These are phyloP conservation scores for Solanum tacnaense DNA, from an alignment of 257 asterid genomes.

Conservation along the genomic window DNA sequence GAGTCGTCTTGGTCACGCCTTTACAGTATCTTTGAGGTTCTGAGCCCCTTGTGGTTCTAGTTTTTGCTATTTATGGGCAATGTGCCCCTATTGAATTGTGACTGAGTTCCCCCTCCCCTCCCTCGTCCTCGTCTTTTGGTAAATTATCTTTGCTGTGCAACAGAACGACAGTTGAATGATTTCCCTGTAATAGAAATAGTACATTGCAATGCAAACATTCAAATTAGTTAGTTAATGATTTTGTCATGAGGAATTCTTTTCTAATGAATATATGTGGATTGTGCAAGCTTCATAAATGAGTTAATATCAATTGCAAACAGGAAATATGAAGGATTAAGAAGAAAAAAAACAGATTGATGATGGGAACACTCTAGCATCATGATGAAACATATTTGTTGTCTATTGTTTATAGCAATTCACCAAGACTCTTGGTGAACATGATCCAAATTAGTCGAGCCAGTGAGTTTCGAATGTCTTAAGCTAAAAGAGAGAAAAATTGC, in stretches of 20 bases:
- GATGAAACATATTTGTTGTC: neutral
- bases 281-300: neutral
- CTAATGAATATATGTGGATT: neutral
- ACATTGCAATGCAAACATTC: neutral
- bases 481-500: neutral
- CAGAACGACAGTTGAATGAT: neutral
- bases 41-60: slow-evolving; percentile 1
- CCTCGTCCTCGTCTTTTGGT: neutral
- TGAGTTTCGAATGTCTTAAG: neutral
- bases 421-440: neutral
- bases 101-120: neutral
- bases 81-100: neutral
- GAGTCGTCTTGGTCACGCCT: neutral
- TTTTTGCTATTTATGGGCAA: neutral
- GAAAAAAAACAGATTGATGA: neutral
- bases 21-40: neutral
- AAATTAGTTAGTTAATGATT: neutral
- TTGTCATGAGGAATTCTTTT: neutral
- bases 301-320: neutral
- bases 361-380: neutral
- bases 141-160: neutral
- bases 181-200: neutral
- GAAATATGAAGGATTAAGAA: neutral
- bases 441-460: neutral
- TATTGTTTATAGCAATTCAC: neutral